Base-by-base conservation (phyloP, 192 early-diverging fungal species). In the Coemansia nantahalensis region DNA sequence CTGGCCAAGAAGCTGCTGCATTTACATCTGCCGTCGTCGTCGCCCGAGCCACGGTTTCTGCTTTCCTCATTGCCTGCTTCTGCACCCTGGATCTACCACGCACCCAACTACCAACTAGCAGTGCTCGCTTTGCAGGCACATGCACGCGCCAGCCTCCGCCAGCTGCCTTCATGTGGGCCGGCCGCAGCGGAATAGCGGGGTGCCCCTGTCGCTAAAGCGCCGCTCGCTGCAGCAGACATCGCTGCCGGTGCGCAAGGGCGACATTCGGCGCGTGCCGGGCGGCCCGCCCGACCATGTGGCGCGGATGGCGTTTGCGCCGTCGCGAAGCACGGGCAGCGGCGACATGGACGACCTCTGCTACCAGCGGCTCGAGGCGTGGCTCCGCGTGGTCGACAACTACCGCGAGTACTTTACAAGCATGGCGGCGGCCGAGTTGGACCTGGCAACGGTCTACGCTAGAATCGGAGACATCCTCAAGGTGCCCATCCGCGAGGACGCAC, bases 401-500 rank as follows among this genome's bases (percentile, higher is more conserved):
- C 56, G 51, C 2, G 71, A 67, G 52, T 75, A 41, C 48, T 68
- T 75, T 11, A 38, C 15, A n/a, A 75, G 71, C 56, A 75, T 75
- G 71, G 64, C 56, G 7, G 71, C 71, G 5, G 71, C 71, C 9
- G 71, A 75, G 44, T 51, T 67, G 23, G 71, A 75, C 34, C 64
- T 75, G 31, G 64, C 71, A 14, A 75, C 71, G 18, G 71, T 75
- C 14, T 75, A 75, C 38, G 71, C 71, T 15, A 64, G 71, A 10
- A 59, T 75, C 30, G 71, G 71, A 39, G 71, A 75, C 21, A 68
- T 67, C 6, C 56, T 75, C 23, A 53, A 55, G 38, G 71, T 67
- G 15, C 71, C 71, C 0, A 15, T 62, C 9, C 59, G 45, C 14
- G 64, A 67, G 41, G 53, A 45, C 48, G 45, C 53, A 23, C 44